Evolutionary conservation across 441 rosid genomes (phyloP), one percentile per base, ranked within the genome.

Genomic region (Raphanus hybrid): DNA sequence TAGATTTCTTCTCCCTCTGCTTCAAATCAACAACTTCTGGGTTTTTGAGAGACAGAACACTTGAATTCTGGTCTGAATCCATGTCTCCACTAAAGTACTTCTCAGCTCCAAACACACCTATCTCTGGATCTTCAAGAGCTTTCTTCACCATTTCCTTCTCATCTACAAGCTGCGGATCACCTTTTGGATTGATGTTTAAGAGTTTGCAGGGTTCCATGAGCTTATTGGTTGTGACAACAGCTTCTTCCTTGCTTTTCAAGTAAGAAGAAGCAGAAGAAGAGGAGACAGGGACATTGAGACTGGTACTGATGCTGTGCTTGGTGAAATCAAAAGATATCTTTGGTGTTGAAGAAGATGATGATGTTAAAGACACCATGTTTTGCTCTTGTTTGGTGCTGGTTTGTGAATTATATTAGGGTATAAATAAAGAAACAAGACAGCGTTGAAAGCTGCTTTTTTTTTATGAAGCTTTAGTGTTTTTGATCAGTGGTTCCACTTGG

Each of bases 31-130:
- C 3, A 0, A 66, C 41, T 61, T 73, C 79, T 23, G 73, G 75
- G 55, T 48, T 63, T 82, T 81, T 55, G 12, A 76, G 55, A 39
- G 67, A 79, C 77, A 66, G 23, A 15, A 75, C 59, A 84, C 81
- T 85, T 32, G 92, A 86, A 72, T 84, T 83, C n/a, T 81, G 12
- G 43, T 82, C 84, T 41, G 76, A 86, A 64, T 86, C 92, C 23
- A 83, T 85, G 59, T 69, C 83, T 62, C 90, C 94, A 35, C 82
- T 88, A 83, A 92, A 93, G 84, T 93, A 93, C 59, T 85, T 93
- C 75, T 93, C 97, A 7, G 98, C 98, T 68, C 88, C 82, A 43
- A 91, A 93, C 27, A 93, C 88, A 55, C 93, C 96, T 37, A 93
- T 88, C 77, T 91, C 97, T 26, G 82, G 90, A 66, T 88, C 94